A percentile compares a stretch with the other conserved stretches of the same genome.
phyloP scores from a whole-genome alignment of 148 eudicot genomes.

The Vaccinium darrowii region DNA sequence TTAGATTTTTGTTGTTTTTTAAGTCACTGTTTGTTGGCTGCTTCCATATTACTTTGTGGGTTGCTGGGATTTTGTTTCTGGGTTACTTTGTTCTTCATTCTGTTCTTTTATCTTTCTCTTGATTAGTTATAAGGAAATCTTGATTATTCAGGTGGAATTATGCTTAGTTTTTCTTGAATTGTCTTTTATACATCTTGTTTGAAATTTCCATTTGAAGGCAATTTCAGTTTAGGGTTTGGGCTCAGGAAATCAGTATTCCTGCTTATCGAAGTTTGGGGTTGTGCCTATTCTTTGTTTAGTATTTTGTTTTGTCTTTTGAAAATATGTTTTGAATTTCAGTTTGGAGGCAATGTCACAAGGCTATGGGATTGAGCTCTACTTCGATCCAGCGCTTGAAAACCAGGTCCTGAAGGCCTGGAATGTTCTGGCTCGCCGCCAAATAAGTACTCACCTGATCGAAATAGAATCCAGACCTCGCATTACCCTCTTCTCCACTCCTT shows the following conservation, averaged over 20 bases:
- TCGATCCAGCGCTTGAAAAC: slow-evolving; percentile 86
- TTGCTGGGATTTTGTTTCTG: slow-evolving; percentile 5
- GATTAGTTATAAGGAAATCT: not conserved
- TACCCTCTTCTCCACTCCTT: slow-evolving; percentile 62
- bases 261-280: not conserved
- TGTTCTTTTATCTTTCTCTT: not conserved
- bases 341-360: slow-evolving; percentile 60
- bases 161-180: not conserved
- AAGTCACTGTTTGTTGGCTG: slow-evolving; percentile 5
- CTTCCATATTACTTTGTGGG: not conserved
- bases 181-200: not conserved
- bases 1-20: not conserved
- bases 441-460: slow-evolving; percentile 88
- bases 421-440: slow-evolving; percentile 76
- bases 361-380: slow-evolving; percentile 84
- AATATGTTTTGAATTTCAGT: not conserved
- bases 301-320: not conserved
- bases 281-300: not conserved
- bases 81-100: not conserved
- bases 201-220: slow-evolving; percentile 3
- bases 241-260: not conserved
- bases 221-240: slow-evolving; percentile 40
- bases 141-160: not conserved
- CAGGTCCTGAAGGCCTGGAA: slow-evolving; percentile 92
- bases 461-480: slow-evolving; percentile 89